These are phyloP conservation scores for Citrullus amarus DNA, from an alignment of 306 rosid genomes.

Conservation along the genomic window DNA sequence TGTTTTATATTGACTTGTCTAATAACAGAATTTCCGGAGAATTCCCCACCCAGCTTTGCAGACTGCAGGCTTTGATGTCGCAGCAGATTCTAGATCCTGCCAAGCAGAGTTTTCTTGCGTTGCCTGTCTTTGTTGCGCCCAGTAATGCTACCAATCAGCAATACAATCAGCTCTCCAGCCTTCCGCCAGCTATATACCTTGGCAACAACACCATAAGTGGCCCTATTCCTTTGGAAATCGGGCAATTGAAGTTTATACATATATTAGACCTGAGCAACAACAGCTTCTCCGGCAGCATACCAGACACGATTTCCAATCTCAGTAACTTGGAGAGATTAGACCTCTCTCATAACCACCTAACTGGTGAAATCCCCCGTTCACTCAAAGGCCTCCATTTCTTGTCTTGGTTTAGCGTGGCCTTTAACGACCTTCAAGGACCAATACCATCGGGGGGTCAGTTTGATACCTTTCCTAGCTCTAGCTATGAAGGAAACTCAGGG, in stretches of 20 bases:
- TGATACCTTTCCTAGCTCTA: conserved; percentile 50
- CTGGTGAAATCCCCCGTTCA: conserved; percentile 72
- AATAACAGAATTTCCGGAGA: conserved; percentile 39
- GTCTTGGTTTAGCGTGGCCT: conserved; percentile 73
- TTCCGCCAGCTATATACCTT: conserved; percentile 71
- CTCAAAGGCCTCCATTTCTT: conserved; percentile 57
- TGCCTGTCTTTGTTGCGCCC: conserved; percentile 75
- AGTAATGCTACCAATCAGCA: conserved; percentile 52
- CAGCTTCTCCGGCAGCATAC: conserved; percentile 64
- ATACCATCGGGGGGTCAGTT: conserved; percentile 79
- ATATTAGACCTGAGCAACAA: conserved; percentile 48
- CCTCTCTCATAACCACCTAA: conserved; percentile 51
- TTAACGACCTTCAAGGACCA: conserved; percentile 63
- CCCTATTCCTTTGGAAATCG: conserved; percentile 51
- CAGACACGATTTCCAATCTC: conserved; percentile 50
- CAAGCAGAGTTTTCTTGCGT: conserved; percentile 46
- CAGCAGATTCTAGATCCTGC: conserved; percentile 17
- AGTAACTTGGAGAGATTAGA: conserved; percentile 66
- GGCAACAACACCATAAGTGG: conserved; percentile 52
- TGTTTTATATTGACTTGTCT: conserved; percentile 80
- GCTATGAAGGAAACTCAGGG: conserved; percentile 55
- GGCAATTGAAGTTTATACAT: conserved; percentile 46
- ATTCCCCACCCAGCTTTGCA: conserved; percentile 49
- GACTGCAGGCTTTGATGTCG: conserved; percentile 34
- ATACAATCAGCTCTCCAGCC: conserved; percentile 66